phyloP scores from a whole-genome alignment of 495 filamentous ascomycete species.

The Amphirosellinia nigrospora region DNA sequence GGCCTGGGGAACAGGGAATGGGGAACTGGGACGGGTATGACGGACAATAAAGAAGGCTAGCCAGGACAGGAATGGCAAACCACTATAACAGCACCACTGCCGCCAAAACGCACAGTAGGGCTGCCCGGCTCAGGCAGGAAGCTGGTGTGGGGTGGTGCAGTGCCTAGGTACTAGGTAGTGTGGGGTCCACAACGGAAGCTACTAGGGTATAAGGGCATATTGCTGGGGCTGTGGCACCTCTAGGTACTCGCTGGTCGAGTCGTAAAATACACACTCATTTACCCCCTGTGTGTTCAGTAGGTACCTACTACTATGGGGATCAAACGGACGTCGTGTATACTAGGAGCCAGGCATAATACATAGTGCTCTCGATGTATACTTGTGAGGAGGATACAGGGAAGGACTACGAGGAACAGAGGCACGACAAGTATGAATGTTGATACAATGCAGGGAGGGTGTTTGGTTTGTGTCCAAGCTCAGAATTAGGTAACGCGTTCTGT shows the following conservation, averaged over 20 bases:
- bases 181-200: too few relatives aligned
- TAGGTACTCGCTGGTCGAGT: too few relatives aligned
- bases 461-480: too few relatives aligned
- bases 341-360: background rate
- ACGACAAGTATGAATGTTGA: background rate
- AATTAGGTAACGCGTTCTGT: too few relatives aligned
- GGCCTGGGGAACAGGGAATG: background rate
- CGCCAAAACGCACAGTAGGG: background rate
- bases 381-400: background rate
- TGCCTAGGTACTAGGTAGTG: too few relatives aligned
- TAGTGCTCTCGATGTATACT: background rate
- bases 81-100: slow-evolving; percentile 2
- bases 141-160: background rate
- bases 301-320: background rate
- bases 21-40: too few relatives aligned
- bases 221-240: too few relatives aligned
- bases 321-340: background rate
- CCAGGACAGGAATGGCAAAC: background rate
- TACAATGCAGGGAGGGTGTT: too few relatives aligned
- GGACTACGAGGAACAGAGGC: background rate
- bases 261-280: too few relatives aligned
- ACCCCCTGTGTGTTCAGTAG: too few relatives aligned
- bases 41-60: too few relatives aligned
- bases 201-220: too few relatives aligned
- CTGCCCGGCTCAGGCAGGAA: background rate